Conservation (phyloP, 192 early-diverging fungal species). For the Thamnidium elegans region DNA sequence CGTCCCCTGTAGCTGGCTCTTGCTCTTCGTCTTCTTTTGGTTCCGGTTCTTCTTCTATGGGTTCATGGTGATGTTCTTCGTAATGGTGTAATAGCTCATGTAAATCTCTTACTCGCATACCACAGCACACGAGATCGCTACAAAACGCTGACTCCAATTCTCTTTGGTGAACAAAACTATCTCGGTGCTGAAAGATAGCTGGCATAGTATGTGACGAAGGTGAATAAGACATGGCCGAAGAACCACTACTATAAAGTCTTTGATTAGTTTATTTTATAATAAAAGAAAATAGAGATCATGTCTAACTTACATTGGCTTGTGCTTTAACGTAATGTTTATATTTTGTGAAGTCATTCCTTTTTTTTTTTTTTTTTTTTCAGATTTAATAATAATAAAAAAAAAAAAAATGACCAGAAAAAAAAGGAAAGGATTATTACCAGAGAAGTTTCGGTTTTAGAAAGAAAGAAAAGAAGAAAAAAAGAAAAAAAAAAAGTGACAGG, state of each 20-base stretch:
- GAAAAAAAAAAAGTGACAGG: background rate
- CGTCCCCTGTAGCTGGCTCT: background rate
- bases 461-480: no score
- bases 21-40: background rate
- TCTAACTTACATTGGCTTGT: conserved; percentile 13
- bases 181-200: conserved; percentile 19
- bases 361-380: background rate
- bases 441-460: background rate
- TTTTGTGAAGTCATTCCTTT: conserved; percentile 16
- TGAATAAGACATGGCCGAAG: conserved; percentile 10
- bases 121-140: conserved; percentile 93
- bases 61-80: conserved; percentile 89
- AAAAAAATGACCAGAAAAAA: background rate
- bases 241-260: background rate
- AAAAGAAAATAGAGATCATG: background rate
- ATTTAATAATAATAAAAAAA: background rate
- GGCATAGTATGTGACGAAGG: conserved; percentile 21
- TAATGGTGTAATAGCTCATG: conserved; percentile 95
- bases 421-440: background rate
- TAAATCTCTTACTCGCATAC: conserved; percentile 76
- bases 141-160: conserved; percentile 88
- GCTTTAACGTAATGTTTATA: conserved; percentile 10
- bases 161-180: conserved; percentile 33
- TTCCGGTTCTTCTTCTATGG: conserved; percentile 65
- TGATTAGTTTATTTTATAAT: background rate